These are phyloP conservation scores for Fusarium continuum DNA, from an alignment of 2,329 filamentous ascomycete genomes.

Conservation along the genomic window DNA sequence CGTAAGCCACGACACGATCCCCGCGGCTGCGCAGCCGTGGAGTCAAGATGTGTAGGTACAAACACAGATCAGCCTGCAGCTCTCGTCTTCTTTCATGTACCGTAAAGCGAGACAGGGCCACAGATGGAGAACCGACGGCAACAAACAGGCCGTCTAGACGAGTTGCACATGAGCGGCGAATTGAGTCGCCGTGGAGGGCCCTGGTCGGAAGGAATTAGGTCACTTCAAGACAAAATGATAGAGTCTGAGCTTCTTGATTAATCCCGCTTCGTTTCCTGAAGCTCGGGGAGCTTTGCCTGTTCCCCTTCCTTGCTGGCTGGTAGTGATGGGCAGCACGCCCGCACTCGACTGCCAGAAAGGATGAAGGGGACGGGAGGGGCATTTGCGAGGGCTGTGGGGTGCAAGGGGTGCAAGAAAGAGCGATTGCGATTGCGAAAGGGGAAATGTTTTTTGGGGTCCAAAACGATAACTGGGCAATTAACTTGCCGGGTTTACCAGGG, in stretches of 20 bases:
- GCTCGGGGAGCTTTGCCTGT: conserved; percentile 12
- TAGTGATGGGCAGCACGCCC: conserved; percentile 18
- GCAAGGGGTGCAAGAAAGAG: neutral
- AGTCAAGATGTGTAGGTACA: too few species aligned
- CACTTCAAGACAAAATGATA: neutral
- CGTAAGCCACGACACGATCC: conserved; percentile 16
- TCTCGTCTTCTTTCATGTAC: conserved; percentile 20
- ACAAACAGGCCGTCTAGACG: conserved; percentile 2
- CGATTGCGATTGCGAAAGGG: conserved; percentile 7
- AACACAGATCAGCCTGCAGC: conserved; percentile 5
- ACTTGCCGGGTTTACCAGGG: neutral
- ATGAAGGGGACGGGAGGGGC: conserved; percentile 33
- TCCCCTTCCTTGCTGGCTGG: conserved; percentile 1
- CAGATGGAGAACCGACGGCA: neutral
- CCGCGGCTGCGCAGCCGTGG: conserved; percentile 16
- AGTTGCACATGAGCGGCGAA: neutral
- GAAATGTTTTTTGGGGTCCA: conserved; percentile 14
- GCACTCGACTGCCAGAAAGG: conserved; percentile 25
- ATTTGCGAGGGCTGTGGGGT: conserved; percentile 19
- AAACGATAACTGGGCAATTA: conserved; percentile 9
- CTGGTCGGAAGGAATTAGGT: neutral
- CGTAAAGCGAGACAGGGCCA: conserved; percentile 24
- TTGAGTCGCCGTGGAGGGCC: neutral
- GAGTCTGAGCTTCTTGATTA: conserved; percentile 8
- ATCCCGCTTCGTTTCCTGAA: conserved; percentile 25